A percentile compares a stretch with the other conserved stretches of the same genome.
These are phyloP conservation scores for Fomes fomentarius DNA, from an alignment of 1,284 basidiomycete genomes.

Conservation along the genomic window DNA sequence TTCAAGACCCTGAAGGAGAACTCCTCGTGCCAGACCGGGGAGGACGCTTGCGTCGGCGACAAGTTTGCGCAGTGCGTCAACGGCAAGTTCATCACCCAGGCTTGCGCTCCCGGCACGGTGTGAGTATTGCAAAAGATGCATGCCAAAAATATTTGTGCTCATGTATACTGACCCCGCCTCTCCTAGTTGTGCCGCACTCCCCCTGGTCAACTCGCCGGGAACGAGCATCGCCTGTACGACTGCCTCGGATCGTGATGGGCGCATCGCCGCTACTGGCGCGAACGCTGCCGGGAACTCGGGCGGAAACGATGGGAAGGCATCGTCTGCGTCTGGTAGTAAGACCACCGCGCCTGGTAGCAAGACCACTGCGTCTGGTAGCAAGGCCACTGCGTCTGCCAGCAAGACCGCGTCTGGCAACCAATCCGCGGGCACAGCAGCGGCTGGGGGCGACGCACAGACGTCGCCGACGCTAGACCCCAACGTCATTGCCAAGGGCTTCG, in stretches of 20 bases:
- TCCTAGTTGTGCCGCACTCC: slow-evolving; percentile 56
- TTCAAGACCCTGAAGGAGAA: slow-evolving; percentile 45
- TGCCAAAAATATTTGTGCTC: background rate
- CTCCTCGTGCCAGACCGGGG: slow-evolving; percentile 48
- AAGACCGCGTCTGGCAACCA: background rate
- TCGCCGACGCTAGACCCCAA: slow-evolving; percentile 33
- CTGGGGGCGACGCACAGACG: slow-evolving; percentile 31
- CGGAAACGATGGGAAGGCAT: background rate
- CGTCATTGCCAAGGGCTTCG: slow-evolving; percentile 33
- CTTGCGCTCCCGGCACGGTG: slow-evolving; percentile 46
- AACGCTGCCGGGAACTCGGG: background rate
- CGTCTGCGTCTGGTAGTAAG: background rate
- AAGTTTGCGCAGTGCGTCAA: slow-evolving; percentile 54
- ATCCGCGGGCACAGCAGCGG: background rate
- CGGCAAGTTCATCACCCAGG: slow-evolving; percentile 47
- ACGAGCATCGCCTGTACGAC: slow-evolving; percentile 53
- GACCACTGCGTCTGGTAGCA: background rate
- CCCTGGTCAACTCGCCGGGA: slow-evolving; percentile 46
- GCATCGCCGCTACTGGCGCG: slow-evolving; percentile 44
- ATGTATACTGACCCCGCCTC: background rate
- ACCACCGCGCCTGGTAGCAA: no score
- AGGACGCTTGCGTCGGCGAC: slow-evolving; percentile 48
- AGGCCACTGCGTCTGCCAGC: no score
- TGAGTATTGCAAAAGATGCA: slow-evolving; percentile 33
- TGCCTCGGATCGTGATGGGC: slow-evolving; percentile 39